Base-by-base conservation (phyloP, 495 filamentous ascomycete species). In the Articulospora tetracladia region DNA sequence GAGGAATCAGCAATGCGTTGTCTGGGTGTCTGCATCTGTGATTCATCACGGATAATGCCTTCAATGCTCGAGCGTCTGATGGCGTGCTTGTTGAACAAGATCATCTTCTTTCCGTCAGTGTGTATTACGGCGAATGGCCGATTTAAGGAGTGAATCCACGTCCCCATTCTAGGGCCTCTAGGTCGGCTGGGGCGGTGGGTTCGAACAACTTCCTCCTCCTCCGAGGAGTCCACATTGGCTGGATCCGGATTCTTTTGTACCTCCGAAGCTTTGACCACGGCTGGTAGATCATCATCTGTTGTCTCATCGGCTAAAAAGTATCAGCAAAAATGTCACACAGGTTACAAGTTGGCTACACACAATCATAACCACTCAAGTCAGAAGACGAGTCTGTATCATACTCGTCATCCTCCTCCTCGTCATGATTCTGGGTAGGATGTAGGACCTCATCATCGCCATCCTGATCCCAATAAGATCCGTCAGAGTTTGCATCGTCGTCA, bases 241-340 rank as follows among this genome's bases (percentile, higher is more conserved):
- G 22, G 20, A 22, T 50, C n/a, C 13, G 8, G 39, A 3, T 44
- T 12, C 39, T 15, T 19, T 19, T 44, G 39, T 3, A 44, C 49
- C 12, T 17, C 28, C 19, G 17, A 17, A 19, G 41, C 20, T n/a
- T 23, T 28, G 19, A 76, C 77, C 17, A 78, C 77, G 23, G 80
- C 82, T 50, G 84, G 84, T 6, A 86, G 75, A 55, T 92, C 90
- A 75, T 93, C 90, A 66, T 93, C 90, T 64, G 90, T 93, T 36
- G 90, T 93, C 63, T 92, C 89, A 72, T 93, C 90, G 70, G 87
- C 89, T 93, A 74, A 28, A 66, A 41, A 55, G 56, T 46, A 70
- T 91, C 82, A 91, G 88, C 73, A 82, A 64, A 58, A 27, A 32
- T 53, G 22, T 41, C 59, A 30, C 63, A 53, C 58, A 25, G 55